Evolutionary conservation across 2,329 filamentous ascomycete genomes (phyloP), one percentile per base, ranked within the genome.

Genomic region (Neonectria hederae): DNA sequence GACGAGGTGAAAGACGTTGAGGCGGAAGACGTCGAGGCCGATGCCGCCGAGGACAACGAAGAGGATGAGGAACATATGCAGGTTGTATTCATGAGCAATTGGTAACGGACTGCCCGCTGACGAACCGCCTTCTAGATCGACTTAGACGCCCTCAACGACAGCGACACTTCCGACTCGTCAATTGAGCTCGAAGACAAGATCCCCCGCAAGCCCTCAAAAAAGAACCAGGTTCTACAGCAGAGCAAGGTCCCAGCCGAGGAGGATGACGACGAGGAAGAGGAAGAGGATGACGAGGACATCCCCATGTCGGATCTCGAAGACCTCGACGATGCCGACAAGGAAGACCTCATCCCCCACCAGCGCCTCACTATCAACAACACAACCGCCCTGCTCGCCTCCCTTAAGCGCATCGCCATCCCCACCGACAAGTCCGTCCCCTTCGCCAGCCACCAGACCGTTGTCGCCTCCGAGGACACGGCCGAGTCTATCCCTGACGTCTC

Each of bases 331-430:
- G 92, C 92, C 68, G 94, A 97, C 74, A 91, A 89, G 73, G 92
- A 92, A 80, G 94, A 97, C 76, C 87, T 97, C 43, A 89, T 97
- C 66, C 93, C 94, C 17, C 92, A 97, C 81, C 93, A 96, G 77
- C 92, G 94, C 73, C 90, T 97, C 70, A 97, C 94, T 57, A 98
- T 98, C 83, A 97, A 99, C 87, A 99, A 99, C 83, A 94, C 92
- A 58, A 85, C 92, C 69, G 96, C 95, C 35, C 92, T 99, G 55
- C 87, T 89, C 69, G 85, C 92, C 71, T 89, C 93, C 13, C 86
- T 97, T 66, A 91, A 92, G 75, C 93, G 94, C 72, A 93, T 97
- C 77, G 69, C 78, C 43, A 83, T 96, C 56, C 88, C 92, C 14
- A 88, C 87, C 59, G 83, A 84, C 71, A 84, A 87, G 59, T 85